Base-by-base conservation (phyloP, 2,329 filamentous ascomycete genomes). In the Aspergillus aculeatus region DNA sequence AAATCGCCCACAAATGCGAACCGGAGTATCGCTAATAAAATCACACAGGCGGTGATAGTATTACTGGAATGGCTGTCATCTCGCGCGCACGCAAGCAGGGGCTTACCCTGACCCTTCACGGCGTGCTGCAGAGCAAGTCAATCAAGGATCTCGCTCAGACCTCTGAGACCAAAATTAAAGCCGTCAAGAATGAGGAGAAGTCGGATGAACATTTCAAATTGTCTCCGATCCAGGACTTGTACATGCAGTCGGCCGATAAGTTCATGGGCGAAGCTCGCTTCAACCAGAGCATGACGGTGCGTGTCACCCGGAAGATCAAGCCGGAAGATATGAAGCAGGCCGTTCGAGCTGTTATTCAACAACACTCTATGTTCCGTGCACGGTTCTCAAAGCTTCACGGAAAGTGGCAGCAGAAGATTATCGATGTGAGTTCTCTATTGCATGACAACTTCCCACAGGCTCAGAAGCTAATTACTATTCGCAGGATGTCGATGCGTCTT, bases 21-120 rank as follows among this genome's bases (percentile, higher is more conserved):
- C 6, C 54, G 51, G 47, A 50, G 19, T 2, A n/a, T 14, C 54
- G 48, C 59, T 67, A 56, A 69, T 53, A 9, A 50, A 19, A 38
- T 49, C 32, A 49, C 55, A 53, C 49, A 73, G 75, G 75, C 21
- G 75, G 75, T 4, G 75, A 78, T 59, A 77, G 75, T 50, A 75
- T 78, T 32, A 72, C 70, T 35, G 75, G 74, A 50, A 77, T 77
- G 74, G 69, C 72, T 9, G 68, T 76, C 23, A 70, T 76, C 29
- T 74, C 74, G 19, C 66, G 69, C n/a, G 70, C 73, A n/a, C 72
- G 73, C 23, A 75, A 72, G 44, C 69, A 71, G 24, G 73, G 72
- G 3, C 64, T 76, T 5, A 62, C 63, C n/a, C 48, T 76, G 12
- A 70, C 71, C 7, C 66, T 76, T 14, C 70, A 75, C 53, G 71